Evolutionary conservation across 2,329 filamentous ascomycete genomes (phyloP), one percentile per base, ranked within the genome.

Genomic region (Lachnellula willkommii): DNA sequence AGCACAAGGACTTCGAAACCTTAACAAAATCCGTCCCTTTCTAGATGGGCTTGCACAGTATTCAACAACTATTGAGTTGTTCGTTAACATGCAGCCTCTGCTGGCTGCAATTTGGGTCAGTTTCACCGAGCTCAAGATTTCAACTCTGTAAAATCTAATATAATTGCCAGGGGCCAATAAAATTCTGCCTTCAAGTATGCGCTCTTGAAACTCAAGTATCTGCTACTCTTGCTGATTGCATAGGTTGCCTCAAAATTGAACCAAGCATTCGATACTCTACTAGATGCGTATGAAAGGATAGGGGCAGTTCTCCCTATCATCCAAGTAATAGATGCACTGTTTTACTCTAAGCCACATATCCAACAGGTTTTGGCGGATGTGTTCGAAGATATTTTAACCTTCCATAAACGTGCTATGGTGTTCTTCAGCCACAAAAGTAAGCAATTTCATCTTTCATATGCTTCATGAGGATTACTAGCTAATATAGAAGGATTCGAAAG

Each of bases 211-310:
- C 7, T 22, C 17, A 22, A n/a, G 9, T 12, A 17, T 7, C 26
- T 47, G 5, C 20, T 26, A 11, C 17, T 7, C 20, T 7, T n/a
- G n/a, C n/a, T n/a, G n/a, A 24, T 22, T 11, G 11, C 24, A 32
- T 53, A 64, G 60, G 26, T 63, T 52, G 64, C 70, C 0, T 66
- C 65, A 43, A 67, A 60, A 5, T 62, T 61, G 32, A 43, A 56
- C 3, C 66, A 71, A 4, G 62, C 66, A 3, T 72, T 71, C 28
- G 69, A 71, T 8, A 60, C 62, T 2, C 36, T 72, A 0, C 49
- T 72, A 1, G 64, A 68, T 15, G 69, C 70, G 0, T 71, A 72
- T 32, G 55, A 69, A 24, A 62, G 61, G 4, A 71, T 73, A 48
- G 69, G 69, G 12, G 66, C 70, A 48, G 59, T 63, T 2, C 47